phyloP scores from a whole-genome alignment of 1,284 basidiomycete species.

The Ganoderma boninense region DNA sequence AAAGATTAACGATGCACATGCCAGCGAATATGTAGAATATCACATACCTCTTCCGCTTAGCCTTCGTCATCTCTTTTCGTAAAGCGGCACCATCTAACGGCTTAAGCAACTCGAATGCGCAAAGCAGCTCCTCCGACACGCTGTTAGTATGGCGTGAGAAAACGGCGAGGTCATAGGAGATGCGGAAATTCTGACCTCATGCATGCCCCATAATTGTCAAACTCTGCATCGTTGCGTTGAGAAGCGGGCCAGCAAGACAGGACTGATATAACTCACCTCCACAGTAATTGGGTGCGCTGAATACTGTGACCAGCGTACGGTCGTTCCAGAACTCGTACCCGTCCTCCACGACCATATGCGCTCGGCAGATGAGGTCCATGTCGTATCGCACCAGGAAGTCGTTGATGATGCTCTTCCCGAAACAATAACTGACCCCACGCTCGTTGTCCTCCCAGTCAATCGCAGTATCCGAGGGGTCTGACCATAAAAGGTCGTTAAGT shows the following conservation, averaged over 20 bases:
- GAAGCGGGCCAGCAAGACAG: slow-evolving; percentile 22
- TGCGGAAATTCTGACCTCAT: slow-evolving; percentile 69
- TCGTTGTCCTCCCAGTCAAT: slow-evolving; percentile 99
- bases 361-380: slow-evolving; percentile 99
- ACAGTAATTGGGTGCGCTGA: slow-evolving; percentile 97
- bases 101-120: slow-evolving; percentile 97
- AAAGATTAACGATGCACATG: neutral
- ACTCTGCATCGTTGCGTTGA: slow-evolving; percentile 62
- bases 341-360: slow-evolving; percentile 99
- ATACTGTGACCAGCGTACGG: slow-evolving; percentile 96
- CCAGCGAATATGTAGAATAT: neutral
- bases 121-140: slow-evolving; percentile 96
- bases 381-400: slow-evolving; percentile 94
- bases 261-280: slow-evolving; percentile 73
- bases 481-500: slow-evolving; percentile 98
- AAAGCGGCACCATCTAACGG: slow-evolving; percentile 95
- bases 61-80: slow-evolving; percentile 99
- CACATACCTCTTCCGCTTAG: slow-evolving; percentile 91
- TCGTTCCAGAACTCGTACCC: slow-evolving; percentile 99
- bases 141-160: slow-evolving; percentile 50
- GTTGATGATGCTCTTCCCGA: slow-evolving; percentile 97
- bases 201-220: slow-evolving; percentile 97
- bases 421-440: slow-evolving; percentile 99
- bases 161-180: slow-evolving; percentile 16
- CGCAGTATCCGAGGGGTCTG: slow-evolving; percentile 97